Conservation (phyloP, 805 yeast genomes). For the Candida silvicultrix region DNA sequence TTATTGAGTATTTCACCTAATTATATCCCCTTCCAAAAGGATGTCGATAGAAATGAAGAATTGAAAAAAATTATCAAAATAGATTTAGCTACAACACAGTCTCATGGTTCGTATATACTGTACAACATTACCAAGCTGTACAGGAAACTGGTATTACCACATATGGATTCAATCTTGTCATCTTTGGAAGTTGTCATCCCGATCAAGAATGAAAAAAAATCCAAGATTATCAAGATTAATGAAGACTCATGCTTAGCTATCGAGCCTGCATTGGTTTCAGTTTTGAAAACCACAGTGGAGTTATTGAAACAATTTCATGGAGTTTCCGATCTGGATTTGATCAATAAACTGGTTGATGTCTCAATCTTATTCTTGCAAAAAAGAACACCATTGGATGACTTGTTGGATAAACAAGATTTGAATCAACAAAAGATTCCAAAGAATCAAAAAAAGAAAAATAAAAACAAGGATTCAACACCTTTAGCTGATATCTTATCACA, state of each 20-base stretch:
- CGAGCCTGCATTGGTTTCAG: slow-evolving; percentile 27
- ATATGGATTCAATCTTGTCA: slow-evolving; percentile 42
- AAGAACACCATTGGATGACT: slow-evolving; percentile 23
- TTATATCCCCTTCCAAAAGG: slow-evolving; percentile 50
- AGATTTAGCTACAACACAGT: slow-evolving; percentile 39
- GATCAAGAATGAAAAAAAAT: slow-evolving; percentile 29
- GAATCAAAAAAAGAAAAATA: slow-evolving; percentile 35
- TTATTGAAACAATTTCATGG: slow-evolving; percentile 29
- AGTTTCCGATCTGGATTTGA: slow-evolving; percentile 41
- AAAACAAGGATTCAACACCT: slow-evolving; percentile 37
- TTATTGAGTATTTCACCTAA: slow-evolving; percentile 48
- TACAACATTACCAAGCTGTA: slow-evolving; percentile 19
- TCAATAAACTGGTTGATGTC: slow-evolving; percentile 54
- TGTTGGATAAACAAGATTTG: slow-evolving; percentile 21
- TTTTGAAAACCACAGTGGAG: slow-evolving; percentile 23
- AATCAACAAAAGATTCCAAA: slow-evolving; percentile 10
- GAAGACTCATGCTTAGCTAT: slow-evolving; percentile 24
- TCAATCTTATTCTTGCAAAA: slow-evolving; percentile 36
- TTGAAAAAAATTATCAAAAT: slow-evolving; percentile 37
- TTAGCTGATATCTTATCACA: slow-evolving; percentile 66
- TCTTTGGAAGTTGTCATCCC: slow-evolving; percentile 57
- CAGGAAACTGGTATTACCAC: slow-evolving; percentile 36
- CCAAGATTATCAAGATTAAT: slow-evolving; percentile 36
- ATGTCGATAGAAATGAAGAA: slow-evolving; percentile 46
- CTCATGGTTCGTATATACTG: slow-evolving; percentile 38